A percentile compares a stretch with the other conserved stretches of the same genome.
Conservation (phyloP, 2,329 filamentous ascomycete genomes). For the Ophiocordyceps robertsii region DNA sequence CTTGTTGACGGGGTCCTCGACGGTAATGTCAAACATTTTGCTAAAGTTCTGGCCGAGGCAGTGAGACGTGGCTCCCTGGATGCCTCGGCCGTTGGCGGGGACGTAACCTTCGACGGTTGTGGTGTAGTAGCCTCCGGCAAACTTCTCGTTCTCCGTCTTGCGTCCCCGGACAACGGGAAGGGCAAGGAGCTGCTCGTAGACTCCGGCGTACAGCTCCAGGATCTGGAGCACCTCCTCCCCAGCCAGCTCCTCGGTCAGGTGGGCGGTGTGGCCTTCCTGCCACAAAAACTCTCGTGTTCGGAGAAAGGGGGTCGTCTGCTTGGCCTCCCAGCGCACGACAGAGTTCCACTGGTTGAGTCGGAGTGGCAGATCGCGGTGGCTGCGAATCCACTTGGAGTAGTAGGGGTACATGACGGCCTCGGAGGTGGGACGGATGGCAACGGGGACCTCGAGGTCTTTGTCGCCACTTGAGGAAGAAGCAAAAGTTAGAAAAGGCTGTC, state of each 20-base stretch:
- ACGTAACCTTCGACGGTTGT: slow-evolving; percentile 97
- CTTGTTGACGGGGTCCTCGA: slow-evolving; percentile 79
- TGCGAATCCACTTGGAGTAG: slow-evolving; percentile 94
- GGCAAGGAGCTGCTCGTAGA: slow-evolving; percentile 88
- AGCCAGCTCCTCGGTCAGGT: slow-evolving; percentile 71
- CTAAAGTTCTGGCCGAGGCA: slow-evolving; percentile 95
- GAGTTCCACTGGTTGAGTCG: slow-evolving; percentile 98
- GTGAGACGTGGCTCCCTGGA: slow-evolving; percentile 92
- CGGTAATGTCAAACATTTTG: slow-evolving; percentile 98
- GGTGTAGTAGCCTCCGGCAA: slow-evolving; percentile 91
- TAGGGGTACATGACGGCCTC: slow-evolving; percentile 88
- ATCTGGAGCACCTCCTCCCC: slow-evolving; percentile 84
- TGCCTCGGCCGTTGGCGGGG: slow-evolving; percentile 85
- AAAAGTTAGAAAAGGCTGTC: not conserved
- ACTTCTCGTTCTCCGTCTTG: slow-evolving; percentile 98
- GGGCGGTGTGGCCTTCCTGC: slow-evolving; percentile 91
- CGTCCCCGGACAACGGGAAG: slow-evolving; percentile 86
- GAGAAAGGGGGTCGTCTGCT: slow-evolving; percentile 79
- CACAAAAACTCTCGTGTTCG: slow-evolving; percentile 91
- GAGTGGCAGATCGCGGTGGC: slow-evolving; percentile 85
- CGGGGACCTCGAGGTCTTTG: slow-evolving; percentile 74
- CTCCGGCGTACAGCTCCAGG: slow-evolving; percentile 77
- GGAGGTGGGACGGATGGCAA: slow-evolving; percentile 54
- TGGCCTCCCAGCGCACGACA: slow-evolving; percentile 87
- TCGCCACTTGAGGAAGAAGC: slow-evolving; percentile 50